These are phyloP conservation scores for Sclerotinia borealis DNA, from an alignment of 2,329 filamentous ascomycete genomes.

Conservation along the genomic window DNA sequence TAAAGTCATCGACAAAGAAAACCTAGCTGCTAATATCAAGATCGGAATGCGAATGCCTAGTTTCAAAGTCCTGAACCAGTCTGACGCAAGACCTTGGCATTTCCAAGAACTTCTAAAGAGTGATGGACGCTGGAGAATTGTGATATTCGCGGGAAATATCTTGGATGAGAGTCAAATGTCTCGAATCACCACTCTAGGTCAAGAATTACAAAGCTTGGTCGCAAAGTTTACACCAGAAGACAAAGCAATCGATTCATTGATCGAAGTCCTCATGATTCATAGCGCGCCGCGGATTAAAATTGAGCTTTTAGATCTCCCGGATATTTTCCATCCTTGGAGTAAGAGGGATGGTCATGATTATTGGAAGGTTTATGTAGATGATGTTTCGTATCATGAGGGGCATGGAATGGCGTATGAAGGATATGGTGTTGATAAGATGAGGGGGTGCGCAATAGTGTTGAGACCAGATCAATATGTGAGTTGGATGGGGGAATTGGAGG, in stretches of 20 bases:
- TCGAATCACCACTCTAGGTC: constrained; percentile 43
- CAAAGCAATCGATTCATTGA: constrained; percentile 39
- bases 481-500: constrained; percentile 34
- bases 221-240: constrained; percentile 37
- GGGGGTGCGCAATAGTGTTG: constrained; percentile 53
- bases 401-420: constrained; percentile 46
- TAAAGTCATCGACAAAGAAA: constrained; percentile 45
- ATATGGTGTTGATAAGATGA: constrained; percentile 50
- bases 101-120: constrained; percentile 50
- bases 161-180: constrained; percentile 37
- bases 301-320: constrained; percentile 47
- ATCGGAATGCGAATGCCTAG: constrained; percentile 53
- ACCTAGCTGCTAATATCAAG: constrained; percentile 26
- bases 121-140: constrained; percentile 53
- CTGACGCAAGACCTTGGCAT: constrained; percentile 47
- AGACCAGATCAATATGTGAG: constrained; percentile 64
- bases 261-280: constrained; percentile 60
- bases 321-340: constrained; percentile 43
- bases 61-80: constrained; percentile 54
- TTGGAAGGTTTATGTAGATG: constrained; percentile 50
- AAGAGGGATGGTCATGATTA: constrained; percentile 48
- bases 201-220: constrained; percentile 40
- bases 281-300: constrained; percentile 43
- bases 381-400: constrained; percentile 47
- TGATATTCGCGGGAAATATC: constrained; percentile 59